Conservation (phyloP, 2,329 filamentous ascomycete genomes). For the Pseudocercospora fijiensis region DNA sequence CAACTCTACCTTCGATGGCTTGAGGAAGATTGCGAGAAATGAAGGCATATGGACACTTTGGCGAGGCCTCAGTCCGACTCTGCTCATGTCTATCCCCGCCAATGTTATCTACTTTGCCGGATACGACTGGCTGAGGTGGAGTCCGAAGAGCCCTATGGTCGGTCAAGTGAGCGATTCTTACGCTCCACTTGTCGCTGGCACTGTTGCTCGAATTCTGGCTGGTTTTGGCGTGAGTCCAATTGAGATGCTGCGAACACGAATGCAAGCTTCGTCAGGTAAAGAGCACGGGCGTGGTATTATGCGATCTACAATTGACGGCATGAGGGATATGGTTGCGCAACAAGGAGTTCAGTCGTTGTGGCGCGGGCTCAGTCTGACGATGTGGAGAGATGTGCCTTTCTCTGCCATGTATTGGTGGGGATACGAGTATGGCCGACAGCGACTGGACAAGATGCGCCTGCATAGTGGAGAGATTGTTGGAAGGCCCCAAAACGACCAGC, state of each 20-base stretch:
- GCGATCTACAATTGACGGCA: constrained; percentile 70
- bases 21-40: constrained; percentile 91
- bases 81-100: constrained; percentile 88
- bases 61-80: constrained; percentile 89
- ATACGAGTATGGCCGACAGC: constrained; percentile 78
- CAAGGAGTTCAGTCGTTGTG: constrained; percentile 82
- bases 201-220: constrained; percentile 73
- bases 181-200: constrained; percentile 76
- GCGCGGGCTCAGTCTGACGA: constrained; percentile 83
- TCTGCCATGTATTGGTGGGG: constrained; percentile 98
- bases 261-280: constrained; percentile 63
- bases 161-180: constrained; percentile 63
- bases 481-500: constrained; percentile 28
- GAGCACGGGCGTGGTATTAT: constrained; percentile 59
- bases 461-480: constrained; percentile 41
- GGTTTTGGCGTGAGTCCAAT: constrained; percentile 84
- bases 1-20: constrained; percentile 84
- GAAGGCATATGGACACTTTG: constrained; percentile 85
- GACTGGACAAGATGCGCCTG: constrained; percentile 66
- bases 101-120: constrained; percentile 99
- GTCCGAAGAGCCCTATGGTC: constrained; percentile 68
- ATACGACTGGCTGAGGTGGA: constrained; percentile 88
- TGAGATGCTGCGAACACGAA: constrained; percentile 88
- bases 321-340: constrained; percentile 73
- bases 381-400: constrained; percentile 97